These are phyloP conservation scores for Calonectria hongkongensis DNA, from an alignment of 2,329 filamentous ascomycete genomes.

Conservation along the genomic window DNA sequence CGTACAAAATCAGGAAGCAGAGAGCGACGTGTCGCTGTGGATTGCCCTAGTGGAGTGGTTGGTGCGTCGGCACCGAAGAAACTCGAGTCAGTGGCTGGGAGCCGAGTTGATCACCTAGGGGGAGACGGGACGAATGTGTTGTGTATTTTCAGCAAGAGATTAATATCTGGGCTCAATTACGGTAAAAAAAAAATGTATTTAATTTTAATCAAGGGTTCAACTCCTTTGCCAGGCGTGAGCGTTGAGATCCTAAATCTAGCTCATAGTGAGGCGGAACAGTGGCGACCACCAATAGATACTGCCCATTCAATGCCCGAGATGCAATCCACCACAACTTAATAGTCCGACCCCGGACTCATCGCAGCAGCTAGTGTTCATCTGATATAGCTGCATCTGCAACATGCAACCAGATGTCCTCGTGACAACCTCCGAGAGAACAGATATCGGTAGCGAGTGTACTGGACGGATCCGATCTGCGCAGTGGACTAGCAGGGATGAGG, in stretches of 20 bases:
- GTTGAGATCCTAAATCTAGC: background rate
- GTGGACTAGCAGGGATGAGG: background rate
- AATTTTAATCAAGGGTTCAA: background rate
- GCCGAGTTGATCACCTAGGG: background rate
- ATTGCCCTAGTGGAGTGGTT: slow-evolving; percentile 11
- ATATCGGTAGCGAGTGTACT: background rate
- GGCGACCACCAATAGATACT: background rate
- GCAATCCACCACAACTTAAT: background rate
- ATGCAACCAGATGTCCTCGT: slow-evolving; percentile 12
- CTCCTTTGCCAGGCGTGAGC: background rate
- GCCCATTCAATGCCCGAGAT: background rate
- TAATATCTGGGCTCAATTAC: no score
- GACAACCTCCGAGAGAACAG: background rate
- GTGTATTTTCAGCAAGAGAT: no score
- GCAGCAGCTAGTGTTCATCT: background rate
- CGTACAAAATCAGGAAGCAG: slow-evolving; percentile 34
- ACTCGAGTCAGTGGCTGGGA: slow-evolving; percentile 8
- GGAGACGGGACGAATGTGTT: no score
- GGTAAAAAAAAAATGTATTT: no score
- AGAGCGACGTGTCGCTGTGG: slow-evolving; percentile 25
- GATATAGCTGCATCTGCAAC: slow-evolving; percentile 3
- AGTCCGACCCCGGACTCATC: slow-evolving; percentile 5
- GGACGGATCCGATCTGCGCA: no score
- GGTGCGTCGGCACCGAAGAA: slow-evolving; percentile 15
- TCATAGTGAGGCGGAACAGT: background rate